These are phyloP conservation scores for Suillus sp. DNA, from an alignment of 768 basidiomycete species.

Conservation along the genomic window DNA sequence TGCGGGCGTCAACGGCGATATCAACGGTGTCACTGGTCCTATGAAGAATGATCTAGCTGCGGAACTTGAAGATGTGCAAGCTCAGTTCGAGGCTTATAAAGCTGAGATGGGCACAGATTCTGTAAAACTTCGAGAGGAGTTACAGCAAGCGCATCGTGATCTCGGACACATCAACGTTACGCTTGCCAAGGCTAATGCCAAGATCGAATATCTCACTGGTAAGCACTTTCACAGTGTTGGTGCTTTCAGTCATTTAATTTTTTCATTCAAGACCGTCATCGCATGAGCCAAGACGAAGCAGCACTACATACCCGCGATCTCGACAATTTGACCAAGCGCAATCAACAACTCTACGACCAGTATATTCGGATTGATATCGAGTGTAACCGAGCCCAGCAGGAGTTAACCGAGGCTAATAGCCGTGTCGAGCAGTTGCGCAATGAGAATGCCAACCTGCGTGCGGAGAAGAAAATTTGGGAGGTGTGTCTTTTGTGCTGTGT, in stretches of 20 bases:
- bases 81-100: constrained; percentile 79
- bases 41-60: constrained; percentile 45
- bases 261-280: constrained; percentile 59
- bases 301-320: constrained; percentile 63
- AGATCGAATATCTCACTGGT: constrained; percentile 79
- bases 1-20: constrained; percentile 33
- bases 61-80: constrained; percentile 73
- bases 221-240: constrained; percentile 26
- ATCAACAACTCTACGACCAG: constrained; percentile 72
- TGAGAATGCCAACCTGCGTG: constrained; percentile 84
- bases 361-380: constrained; percentile 77
- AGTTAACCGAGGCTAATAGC: constrained; percentile 58
- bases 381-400: constrained; percentile 66
- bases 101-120: constrained; percentile 82
- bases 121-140: constrained; percentile 69
- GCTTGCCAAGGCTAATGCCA: constrained; percentile 83
- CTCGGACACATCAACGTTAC: constrained; percentile 61
- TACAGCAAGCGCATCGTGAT: constrained; percentile 65
- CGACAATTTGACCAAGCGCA: constrained; percentile 65
- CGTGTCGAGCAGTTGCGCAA: constrained; percentile 78
- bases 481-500: constrained; percentile 41
- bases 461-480: constrained; percentile 95
- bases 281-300: constrained; percentile 71
- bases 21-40: constrained; percentile 28
- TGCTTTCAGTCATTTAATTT: constrained; percentile 14